Base-by-base conservation (phyloP, 345 rosid species). In the Salix koriyanagi region DNA sequence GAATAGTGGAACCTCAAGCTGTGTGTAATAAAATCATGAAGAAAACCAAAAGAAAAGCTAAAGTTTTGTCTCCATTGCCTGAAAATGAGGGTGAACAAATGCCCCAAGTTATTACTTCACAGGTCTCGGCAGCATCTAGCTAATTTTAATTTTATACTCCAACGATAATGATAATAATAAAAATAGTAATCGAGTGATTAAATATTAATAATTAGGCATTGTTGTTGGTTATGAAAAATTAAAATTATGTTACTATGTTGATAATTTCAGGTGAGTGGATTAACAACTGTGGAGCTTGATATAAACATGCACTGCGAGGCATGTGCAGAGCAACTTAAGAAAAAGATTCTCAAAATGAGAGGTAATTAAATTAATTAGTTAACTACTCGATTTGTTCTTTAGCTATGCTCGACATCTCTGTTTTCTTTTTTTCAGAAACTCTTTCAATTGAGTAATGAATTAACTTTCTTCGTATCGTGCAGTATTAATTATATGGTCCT, bases 291-390 rank as follows among this genome's bases (percentile, higher is more conserved):
- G 83, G 97, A 96, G 80, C 97, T 96, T 25, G 84, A 80, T 58
- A 91, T 94, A 60, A 89, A 90, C 84, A 96, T 96, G 99, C 98
- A 96, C 70, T 96, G 98, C 52, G 89, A 90, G 75, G 97, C 95
- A 75, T 96, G 99, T 80, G 98, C 99, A 12, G 97, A 88, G 67
- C 98, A 92, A 79, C 95, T 96, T 28, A 91, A 82, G 85, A 89
- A 74, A 80, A 94, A 89, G 83, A 93, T 96, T 75, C 89, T 94
- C 75, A 89, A 96, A 90, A 94, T 96, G 98, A 90, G 90, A 90
- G 99, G 98, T 93, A 83, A 42, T 64, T 60, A n/a, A 7, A 41
- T 25, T n/a, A 58, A 2, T 4, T 21, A 60, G n/a, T 6, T 46
- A 16, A 19, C 7, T 10, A 54, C 26, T 54, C 11, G 12, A 6